Evolutionary conservation across 1,284 basidiomycete species (phyloP).

Genomic region (Marasmius oreades): DNA sequence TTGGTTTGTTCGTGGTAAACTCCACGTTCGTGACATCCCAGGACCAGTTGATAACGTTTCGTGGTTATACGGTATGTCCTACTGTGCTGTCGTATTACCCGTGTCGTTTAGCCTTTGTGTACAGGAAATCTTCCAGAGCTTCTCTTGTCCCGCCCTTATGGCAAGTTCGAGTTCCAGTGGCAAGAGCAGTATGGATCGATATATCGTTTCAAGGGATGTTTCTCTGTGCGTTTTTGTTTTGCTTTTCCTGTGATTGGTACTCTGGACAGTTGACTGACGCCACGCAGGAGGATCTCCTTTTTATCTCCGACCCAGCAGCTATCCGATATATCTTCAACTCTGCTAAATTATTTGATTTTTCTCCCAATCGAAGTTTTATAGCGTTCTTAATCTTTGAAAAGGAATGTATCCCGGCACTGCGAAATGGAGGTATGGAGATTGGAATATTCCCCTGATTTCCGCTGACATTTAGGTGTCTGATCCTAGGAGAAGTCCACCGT

Average conservation of each 20-base stretch:
- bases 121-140: conserved; percentile 9
- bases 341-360: not conserved
- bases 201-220: conserved; percentile 5
- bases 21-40: no score
- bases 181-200: conserved; percentile 1
- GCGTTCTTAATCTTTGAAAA: not conserved
- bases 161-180: conserved; percentile 5
- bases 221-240: conserved; percentile 3
- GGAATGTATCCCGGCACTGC: not conserved
- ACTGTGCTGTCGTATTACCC: no score
- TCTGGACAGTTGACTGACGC: not conserved
- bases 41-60: no score
- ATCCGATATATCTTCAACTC: not conserved
- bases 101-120: not conserved
- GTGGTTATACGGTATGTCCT: no score
- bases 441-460: no score
- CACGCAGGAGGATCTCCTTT: not conserved
- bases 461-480: not conserved
- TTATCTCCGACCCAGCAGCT: not conserved
- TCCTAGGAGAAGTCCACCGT: not conserved
- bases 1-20: no score
- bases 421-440: not conserved
- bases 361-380: not conserved
- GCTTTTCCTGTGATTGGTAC: not conserved
- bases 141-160: conserved; percentile 3